Base-by-base conservation (phyloP, 805 yeast genomes). In the Teunomyces pallodes region DNA sequence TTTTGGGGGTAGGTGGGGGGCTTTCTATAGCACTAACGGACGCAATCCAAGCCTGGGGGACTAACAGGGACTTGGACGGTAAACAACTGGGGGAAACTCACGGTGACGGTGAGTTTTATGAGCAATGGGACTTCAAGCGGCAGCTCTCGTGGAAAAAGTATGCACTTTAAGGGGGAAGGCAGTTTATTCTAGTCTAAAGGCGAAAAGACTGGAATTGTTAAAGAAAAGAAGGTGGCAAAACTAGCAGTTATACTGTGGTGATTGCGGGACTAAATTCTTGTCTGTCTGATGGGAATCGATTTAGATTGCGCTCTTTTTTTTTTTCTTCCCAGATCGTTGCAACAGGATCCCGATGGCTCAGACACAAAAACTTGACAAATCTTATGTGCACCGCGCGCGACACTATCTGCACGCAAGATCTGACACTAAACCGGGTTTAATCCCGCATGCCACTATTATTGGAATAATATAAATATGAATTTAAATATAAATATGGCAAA, bases 91-190 rank as follows among this genome's bases (percentile, higher is more conserved):
- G 42, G 41, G 41, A 20, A 24, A 49, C 49, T 67, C 74, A 67
- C 70, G 49, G 48, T 38, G 44, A 45, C n/a, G 32, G 72, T 64
- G 76, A 72, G 76, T 61, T 42, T 41, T 30, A 6, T 24, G 13
- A 35, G 13, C 24, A 33, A 46, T 36, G 38, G 44, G 54, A 65
- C 72, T 62, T 69, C 73, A 69, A 65, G 71, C 74, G 74, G 74
- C 74, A 69, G 74, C 74, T 69, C 74, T 69, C 74, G 74, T 69
- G 42, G 54, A 43, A 33, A 43, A 36, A 47, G 46, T 45, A 12
- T 32, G 36, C 29, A 39, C 26, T 28, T 36, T 41, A 32, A 32
- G n/a, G 46, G 46, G 41, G 41, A 38, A 38, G 41, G 41, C 41
- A 38, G 41, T 38, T 24, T 38, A 38, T 42, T 42, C 45, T 10